A percentile compares a stretch with the other conserved stretches of the same genome.
phyloP scores from a whole-genome alignment of 2,329 filamentous ascomycete species.

The Aspergillus bombycis region DNA sequence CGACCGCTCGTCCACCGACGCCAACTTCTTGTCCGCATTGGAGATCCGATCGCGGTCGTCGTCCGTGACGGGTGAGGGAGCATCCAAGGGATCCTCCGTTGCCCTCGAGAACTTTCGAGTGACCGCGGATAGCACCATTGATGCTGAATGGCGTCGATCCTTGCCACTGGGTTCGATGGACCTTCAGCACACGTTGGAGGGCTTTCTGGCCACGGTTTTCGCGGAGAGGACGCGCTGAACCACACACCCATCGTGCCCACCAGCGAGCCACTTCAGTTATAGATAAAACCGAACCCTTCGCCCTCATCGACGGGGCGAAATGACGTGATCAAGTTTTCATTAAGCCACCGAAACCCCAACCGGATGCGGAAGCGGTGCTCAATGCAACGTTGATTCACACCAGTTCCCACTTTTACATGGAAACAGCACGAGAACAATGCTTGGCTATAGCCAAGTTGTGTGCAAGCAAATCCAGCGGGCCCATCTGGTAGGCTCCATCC shows the following conservation, averaged over 20 bases:
- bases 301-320: neutral
- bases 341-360: neutral
- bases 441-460: neutral
- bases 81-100: neutral
- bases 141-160: neutral
- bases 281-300: neutral
- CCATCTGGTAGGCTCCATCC: neutral
- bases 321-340: slow-evolving; percentile 1
- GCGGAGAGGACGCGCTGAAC: neutral
- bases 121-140: neutral
- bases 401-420: neutral
- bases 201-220: neutral
- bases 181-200: neutral
- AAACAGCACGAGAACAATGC: neutral
- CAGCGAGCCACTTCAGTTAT: neutral
- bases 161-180: neutral
- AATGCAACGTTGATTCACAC: neutral
- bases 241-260: neutral
- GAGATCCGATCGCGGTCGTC: neutral
- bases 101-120: neutral
- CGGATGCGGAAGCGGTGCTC: neutral
- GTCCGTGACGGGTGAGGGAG: neutral
- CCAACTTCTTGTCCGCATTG: neutral
- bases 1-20: neutral
- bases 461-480: neutral